phyloP scores from a whole-genome alignment of 225 moss, liverwort and hornwort species.

The Takakia lepidozioides region DNA sequence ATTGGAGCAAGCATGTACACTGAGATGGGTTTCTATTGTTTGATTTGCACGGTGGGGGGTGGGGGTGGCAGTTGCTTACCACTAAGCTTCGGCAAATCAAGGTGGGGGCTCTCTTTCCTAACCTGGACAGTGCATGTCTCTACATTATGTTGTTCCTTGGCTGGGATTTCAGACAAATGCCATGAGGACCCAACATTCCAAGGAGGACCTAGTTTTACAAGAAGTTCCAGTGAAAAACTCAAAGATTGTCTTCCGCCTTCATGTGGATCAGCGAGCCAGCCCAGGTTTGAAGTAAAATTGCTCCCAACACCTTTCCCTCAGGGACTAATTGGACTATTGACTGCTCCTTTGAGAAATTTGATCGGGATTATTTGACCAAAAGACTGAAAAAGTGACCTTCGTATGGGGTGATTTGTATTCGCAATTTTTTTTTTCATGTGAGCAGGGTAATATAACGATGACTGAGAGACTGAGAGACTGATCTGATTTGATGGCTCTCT shows the following conservation, averaged over 20 bases:
- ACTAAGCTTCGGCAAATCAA: conserved; percentile 34
- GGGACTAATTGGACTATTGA: too few species aligned
- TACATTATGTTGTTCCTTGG: neutral
- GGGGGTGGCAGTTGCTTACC: conserved; percentile 29
- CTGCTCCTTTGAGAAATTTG: too few species aligned
- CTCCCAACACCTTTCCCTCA: neutral
- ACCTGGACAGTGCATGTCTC: too few species aligned
- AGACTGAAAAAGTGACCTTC: too few species aligned
- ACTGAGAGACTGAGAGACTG: too few species aligned
- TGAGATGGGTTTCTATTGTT: conserved; percentile 13
- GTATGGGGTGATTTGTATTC: too few species aligned
- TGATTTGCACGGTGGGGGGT: conserved; percentile 9
- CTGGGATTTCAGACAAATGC: conserved; percentile 8
- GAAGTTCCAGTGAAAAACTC: too few species aligned
- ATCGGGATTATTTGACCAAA: too few species aligned
- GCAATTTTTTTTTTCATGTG: too few species aligned
- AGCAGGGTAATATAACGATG: too few species aligned
- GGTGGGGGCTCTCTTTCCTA: conserved; percentile 28
- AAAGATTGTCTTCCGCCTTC: conserved; percentile 6
- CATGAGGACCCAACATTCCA: neutral
- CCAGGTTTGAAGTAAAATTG: conserved; percentile 8
- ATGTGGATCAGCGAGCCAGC: conserved; percentile 4
- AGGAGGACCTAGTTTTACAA: conserved; percentile 5
- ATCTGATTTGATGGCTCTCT: too few species aligned
- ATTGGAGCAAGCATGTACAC: too few species aligned